Evolutionary conservation across 75 land plant species (phyloP).

Genomic region (Selaginella moellendorffii): DNA sequence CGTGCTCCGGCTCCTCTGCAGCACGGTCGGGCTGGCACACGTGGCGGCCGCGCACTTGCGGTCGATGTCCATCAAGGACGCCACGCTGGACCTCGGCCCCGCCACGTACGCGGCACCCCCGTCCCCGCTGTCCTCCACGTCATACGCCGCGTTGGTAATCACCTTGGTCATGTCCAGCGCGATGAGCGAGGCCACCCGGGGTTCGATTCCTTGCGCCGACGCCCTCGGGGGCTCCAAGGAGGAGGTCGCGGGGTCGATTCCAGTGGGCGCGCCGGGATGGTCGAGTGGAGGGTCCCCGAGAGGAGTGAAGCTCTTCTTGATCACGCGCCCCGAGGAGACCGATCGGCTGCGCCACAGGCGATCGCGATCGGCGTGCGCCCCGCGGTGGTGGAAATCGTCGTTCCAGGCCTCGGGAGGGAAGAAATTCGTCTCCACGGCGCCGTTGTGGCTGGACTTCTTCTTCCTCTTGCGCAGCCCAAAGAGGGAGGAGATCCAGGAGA

Average conservation of each 20-base stretch:
- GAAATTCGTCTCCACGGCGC: background rate
- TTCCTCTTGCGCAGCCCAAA: background rate
- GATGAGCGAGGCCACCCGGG: background rate
- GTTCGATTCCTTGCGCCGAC: background rate
- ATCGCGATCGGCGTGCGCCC: background rate
- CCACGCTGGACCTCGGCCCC: background rate
- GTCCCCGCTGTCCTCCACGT: no score
- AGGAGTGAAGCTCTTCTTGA: conserved; percentile 1
- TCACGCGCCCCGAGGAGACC: background rate
- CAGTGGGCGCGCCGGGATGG: background rate
- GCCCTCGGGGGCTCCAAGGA: background rate
- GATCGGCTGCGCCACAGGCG: background rate
- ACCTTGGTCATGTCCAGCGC: background rate
- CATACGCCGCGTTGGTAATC: no score
- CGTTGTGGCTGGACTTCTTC: background rate
- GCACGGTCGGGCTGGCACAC: background rate
- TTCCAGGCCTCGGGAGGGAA: background rate
- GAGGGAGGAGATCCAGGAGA: background rate
- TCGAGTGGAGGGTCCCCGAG: no score
- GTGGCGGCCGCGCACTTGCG: background rate
- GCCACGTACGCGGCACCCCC: no score
- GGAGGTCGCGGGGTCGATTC: background rate
- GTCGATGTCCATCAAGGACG: background rate
- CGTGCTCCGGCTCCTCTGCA: background rate
- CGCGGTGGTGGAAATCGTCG: background rate